Conservation (phyloP, 179 eudicot species). For the Carnegiea gigantea region DNA sequence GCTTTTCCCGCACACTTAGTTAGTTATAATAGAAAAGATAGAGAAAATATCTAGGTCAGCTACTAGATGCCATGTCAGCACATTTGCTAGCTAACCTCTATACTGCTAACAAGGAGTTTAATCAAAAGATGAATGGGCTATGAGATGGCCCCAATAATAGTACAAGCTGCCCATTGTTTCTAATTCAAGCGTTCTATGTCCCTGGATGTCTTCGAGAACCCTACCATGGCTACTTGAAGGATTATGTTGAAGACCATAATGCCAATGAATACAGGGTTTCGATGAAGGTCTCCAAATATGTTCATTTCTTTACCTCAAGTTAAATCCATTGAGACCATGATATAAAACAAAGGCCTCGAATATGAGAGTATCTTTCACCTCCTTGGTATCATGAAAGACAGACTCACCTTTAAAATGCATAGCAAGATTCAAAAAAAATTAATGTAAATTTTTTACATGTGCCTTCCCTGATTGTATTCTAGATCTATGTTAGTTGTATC, state of each 20-base stretch:
- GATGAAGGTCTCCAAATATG: constrained; percentile 55
- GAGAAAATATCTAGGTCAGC: no score
- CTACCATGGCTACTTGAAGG: constrained; percentile 76
- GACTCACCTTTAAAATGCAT: constrained; percentile 38
- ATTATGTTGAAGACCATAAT: constrained; percentile 53
- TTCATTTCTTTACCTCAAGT: constrained; percentile 69
- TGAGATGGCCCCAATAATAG: constrained; percentile 45
- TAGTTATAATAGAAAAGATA: no score
- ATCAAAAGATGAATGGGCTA: constrained; percentile 61
- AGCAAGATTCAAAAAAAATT: not conserved
- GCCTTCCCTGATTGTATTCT: no score
- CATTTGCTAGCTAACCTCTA: no score
- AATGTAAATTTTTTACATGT: no score
- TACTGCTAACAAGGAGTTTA: constrained; percentile 28
- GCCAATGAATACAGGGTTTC: constrained; percentile 54
- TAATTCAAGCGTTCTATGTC: constrained; percentile 53
- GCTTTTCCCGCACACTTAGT: no score
- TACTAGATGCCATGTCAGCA: no score
- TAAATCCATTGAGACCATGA: constrained; percentile 76
- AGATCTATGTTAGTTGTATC: no score
- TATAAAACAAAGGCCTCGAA: constrained; percentile 76
- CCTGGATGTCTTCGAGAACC: constrained; percentile 60
- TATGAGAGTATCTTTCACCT: constrained; percentile 57
- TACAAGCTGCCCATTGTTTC: constrained; percentile 62
- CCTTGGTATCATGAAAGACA: constrained; percentile 23